Conservation (phyloP, 441 rosid genomes). For the Populus hybrid region DNA sequence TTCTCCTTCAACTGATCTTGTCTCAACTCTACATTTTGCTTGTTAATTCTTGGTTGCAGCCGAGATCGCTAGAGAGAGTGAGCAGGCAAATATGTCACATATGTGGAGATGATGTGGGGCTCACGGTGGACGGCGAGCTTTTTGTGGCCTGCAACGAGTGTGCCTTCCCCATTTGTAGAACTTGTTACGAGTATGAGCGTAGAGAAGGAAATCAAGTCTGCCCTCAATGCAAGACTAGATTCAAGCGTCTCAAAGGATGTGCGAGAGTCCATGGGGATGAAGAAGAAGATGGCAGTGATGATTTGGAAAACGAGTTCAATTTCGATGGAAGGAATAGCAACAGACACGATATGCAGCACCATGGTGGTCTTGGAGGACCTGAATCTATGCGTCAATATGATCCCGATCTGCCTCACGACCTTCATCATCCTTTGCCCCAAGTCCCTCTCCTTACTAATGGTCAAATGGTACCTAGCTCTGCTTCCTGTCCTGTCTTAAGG, state of each 20-base stretch:
- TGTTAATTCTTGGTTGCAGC: conserved; percentile 31
- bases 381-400: not conserved
- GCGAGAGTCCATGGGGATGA: not conserved
- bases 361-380: not conserved
- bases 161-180: conserved; percentile 7
- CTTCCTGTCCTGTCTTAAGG: not conserved
- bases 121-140: not conserved
- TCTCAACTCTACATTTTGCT: not conserved
- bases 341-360: not conserved
- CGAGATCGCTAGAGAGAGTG: conserved; percentile 57
- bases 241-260: not conserved
- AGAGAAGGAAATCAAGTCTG: conserved; percentile 8
- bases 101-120: conserved; percentile 1
- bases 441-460: not conserved
- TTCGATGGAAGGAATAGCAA: not conserved
- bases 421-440: not conserved
- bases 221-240: not conserved
- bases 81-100: conserved; percentile 15
- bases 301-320: not conserved
- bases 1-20: not conserved
- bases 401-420: not conserved
- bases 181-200: conserved; percentile 7
- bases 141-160: conserved; percentile 8
- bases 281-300: not conserved
- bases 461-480: not conserved